Conservation (phyloP, 2,329 filamentous ascomycete genomes). For the Cercospora beticola region DNA sequence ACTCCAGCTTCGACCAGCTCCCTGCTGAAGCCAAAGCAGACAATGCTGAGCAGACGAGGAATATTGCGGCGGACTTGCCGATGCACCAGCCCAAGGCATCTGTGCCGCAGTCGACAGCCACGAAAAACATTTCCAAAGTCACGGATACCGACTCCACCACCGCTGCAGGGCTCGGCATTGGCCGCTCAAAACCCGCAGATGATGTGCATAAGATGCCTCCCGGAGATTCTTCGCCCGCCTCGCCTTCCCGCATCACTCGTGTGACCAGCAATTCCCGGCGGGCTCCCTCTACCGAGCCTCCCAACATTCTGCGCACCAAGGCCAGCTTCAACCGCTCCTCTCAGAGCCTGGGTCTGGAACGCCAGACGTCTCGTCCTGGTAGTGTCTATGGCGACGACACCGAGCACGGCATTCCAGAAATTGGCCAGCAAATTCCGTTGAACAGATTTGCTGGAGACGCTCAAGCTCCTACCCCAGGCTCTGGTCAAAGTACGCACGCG, state of each 20-base stretch:
- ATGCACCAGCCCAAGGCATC: slow-evolving; percentile 88
- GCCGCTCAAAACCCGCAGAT: slow-evolving; percentile 57
- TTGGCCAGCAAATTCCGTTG: slow-evolving; percentile 91
- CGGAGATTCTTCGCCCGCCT: slow-evolving; percentile 19
- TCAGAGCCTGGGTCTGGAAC: slow-evolving; percentile 42
- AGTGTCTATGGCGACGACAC: slow-evolving; percentile 57
- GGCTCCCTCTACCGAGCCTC: slow-evolving; percentile 46
- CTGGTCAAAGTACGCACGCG: slow-evolving; percentile 45
- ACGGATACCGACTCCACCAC: slow-evolving; percentile 89
- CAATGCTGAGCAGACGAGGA: slow-evolving; percentile 52
- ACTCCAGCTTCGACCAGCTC: slow-evolving; percentile 61
- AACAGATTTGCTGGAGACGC: slow-evolving; percentile 90
- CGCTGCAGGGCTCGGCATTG: slow-evolving; percentile 81
- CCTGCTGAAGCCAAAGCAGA: slow-evolving; percentile 36
- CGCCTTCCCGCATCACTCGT: slow-evolving; percentile 27
- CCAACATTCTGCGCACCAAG: slow-evolving; percentile 58
- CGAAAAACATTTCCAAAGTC: slow-evolving; percentile 76
- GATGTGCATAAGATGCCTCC: slow-evolving; percentile 43
- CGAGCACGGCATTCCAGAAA: slow-evolving; percentile 86
- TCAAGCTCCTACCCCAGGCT: slow-evolving; percentile 84
- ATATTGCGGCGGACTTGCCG: slow-evolving; percentile 76
- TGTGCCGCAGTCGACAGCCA: slow-evolving; percentile 75
- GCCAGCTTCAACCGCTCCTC: slow-evolving; percentile 55
- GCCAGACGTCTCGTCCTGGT: slow-evolving; percentile 52
- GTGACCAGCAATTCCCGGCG: slow-evolving; percentile 31